Evolutionary conservation across 192 early-diverging fungal genomes (phyloP), one percentile per base, ranked within the genome.

Genomic region (Entomortierella beljakovae): DNA sequence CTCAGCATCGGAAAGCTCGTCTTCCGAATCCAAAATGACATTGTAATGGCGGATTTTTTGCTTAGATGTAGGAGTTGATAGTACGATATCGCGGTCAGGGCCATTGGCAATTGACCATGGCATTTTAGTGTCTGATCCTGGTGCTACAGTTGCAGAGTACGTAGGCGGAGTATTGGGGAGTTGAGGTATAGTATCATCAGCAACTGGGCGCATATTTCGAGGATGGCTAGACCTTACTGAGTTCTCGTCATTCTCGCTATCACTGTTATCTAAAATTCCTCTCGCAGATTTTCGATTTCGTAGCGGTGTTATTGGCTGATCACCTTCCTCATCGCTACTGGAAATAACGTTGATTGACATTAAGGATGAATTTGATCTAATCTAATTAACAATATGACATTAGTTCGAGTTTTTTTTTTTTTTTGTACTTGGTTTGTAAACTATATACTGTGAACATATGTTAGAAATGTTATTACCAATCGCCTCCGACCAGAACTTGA

Each of bases 71-170:
- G 75, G 75, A 22, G 75, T 79, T 2, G 75, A 69, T 0, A 79
- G 61, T 3, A 79, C 67, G 48, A 79, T 79, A 38, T 79, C 67
- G 2, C 51, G 46, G 20, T 79, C 62, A 2, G 75, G 62, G 16
- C 75, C 75, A 25, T 69, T 61, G 1, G 50, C 49, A 13, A 70
- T 70, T 2, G 75, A 79, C 67, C 75, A 79, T 2, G 75, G 75
- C 61, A 70, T 70, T 38, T 55, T 76, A 15, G 29, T 25, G 10
- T 49, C 15, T 6, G 65, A 46, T 10, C 46, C 65, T 8, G 50
- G 35, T 2, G 37, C 37, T 29, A 29, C 9, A 7, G 3, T 5
- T 60, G 57, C 1, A 29, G 63, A 18, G 10, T 50, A 5, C 3
- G 34, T 40, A n/a, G 22, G 25, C n/a, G 34, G 18, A 5, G 15